Percentiles rank a stretch among this genome's conserved stretches.
phyloP scores from a whole-genome alignment of 148 eudicot genomes.

The Heliosperma pusillum region DNA sequence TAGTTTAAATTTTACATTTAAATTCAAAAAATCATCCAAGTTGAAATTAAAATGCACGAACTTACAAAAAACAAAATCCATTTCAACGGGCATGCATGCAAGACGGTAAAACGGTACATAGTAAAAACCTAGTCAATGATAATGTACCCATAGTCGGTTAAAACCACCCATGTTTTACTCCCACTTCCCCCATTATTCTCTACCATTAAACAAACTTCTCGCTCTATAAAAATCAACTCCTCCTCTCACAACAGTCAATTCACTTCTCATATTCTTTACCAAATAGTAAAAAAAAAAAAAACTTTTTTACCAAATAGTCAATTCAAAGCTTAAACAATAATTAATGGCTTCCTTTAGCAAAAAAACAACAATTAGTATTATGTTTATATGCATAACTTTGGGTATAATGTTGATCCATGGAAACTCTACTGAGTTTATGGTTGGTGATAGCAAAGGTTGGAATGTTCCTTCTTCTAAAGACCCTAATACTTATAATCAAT shows the following conservation, averaged over 20 bases:
- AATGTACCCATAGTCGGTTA: not conserved
- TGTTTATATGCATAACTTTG: conserved; percentile 19
- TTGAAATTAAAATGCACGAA: no score
- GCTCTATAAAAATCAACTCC: not conserved
- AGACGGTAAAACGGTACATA: no score
- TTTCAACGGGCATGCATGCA: not conserved
- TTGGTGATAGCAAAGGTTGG: conserved; percentile 54
- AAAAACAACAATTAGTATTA: not conserved
- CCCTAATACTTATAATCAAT: conserved; percentile 35
- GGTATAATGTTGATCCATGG: conserved; percentile 18
- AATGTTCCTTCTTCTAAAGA: conserved; percentile 38
- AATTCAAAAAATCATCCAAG: not conserved
- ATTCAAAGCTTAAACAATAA: not conserved
- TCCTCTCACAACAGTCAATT: not conserved
- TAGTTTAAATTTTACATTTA: not conserved
- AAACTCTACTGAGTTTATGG: conserved; percentile 35
- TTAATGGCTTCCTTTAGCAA: conserved; percentile 6
- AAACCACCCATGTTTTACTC: conserved; percentile 9
- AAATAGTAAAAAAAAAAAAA: not conserved
- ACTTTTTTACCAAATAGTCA: not conserved
- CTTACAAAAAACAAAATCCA: no score
- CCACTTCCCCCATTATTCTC: conserved; percentile 4
- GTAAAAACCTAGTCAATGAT: not conserved
- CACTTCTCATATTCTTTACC: not conserved
- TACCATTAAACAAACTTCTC: not conserved